Evolutionary conservation across 2,329 filamentous ascomycete species (phyloP).

Genomic region (Nothopassalora personata): DNA sequence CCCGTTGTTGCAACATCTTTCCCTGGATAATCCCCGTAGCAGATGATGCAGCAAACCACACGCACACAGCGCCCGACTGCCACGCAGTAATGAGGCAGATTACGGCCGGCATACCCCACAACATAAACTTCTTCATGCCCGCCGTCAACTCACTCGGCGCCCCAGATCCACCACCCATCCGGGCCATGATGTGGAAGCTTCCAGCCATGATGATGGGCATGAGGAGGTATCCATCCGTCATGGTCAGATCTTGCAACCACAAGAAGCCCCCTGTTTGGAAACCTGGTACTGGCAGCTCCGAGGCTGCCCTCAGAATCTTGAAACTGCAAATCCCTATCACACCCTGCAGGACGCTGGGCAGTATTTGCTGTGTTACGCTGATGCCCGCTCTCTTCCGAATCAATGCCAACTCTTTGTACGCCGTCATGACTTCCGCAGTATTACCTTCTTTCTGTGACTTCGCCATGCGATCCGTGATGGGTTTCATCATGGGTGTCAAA

Average conservation of each 20-base stretch:
- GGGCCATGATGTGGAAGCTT: conserved; percentile 27
- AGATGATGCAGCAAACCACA: conserved; percentile 55
- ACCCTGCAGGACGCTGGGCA: conserved; percentile 56
- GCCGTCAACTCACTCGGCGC: conserved; percentile 26
- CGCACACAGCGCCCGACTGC: conserved; percentile 54
- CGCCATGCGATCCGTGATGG: conserved; percentile 53
- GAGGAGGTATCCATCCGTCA: conserved; percentile 70
- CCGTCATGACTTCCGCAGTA: conserved; percentile 42
- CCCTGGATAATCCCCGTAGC: conserved; percentile 38
- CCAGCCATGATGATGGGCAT: conserved; percentile 52
- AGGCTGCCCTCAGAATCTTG: conserved; percentile 69
- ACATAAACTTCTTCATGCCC: conserved; percentile 37
- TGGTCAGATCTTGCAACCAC: conserved; percentile 76
- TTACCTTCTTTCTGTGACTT: conserved; percentile 42
- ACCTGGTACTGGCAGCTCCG: conserved; percentile 71
- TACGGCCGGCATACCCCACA: conserved; percentile 49
- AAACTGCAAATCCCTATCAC: conserved; percentile 78
- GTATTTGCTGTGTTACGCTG: conserved; percentile 45
- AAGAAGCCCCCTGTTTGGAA: conserved; percentile 63
- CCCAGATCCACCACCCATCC: conserved; percentile 49
- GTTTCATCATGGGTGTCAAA: conserved; percentile 54
- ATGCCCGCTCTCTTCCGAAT: conserved; percentile 55
- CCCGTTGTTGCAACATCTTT: conserved; percentile 34
- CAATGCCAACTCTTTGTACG: conserved; percentile 44
- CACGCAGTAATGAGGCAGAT: conserved; percentile 51